Percentiles rank a stretch among this genome's conserved stretches.
These are phyloP conservation scores for Aspergillus steynii DNA, from an alignment of 495 filamentous ascomycete genomes.

Conservation along the genomic window DNA sequence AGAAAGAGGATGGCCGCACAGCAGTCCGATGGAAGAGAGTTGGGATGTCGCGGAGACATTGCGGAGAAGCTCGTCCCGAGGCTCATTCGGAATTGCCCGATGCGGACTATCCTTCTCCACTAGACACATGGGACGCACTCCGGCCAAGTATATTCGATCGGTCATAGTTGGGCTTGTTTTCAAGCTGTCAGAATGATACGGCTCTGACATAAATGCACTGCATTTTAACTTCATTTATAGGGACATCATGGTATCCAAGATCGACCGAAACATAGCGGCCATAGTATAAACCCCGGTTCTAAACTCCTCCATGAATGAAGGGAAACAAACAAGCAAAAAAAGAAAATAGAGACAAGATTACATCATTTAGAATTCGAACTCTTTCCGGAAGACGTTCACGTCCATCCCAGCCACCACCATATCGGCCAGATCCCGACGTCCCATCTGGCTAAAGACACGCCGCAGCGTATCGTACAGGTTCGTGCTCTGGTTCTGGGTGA, in stretches of 20 bases:
- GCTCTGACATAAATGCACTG: not conserved
- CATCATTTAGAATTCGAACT: constrained; percentile 67
- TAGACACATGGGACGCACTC: not conserved
- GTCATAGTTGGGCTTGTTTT: too few species aligned
- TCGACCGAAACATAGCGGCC: not conserved
- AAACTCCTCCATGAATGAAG: constrained; percentile 5
- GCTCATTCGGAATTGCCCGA: not conserved
- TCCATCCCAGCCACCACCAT: constrained; percentile 86
- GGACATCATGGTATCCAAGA: constrained; percentile 2
- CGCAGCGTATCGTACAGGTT: constrained; percentile 92
- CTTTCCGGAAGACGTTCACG: constrained; percentile 80
- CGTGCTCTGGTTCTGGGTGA: constrained; percentile 88
- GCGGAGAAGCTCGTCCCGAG: not conserved
- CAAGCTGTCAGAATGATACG: too few species aligned
- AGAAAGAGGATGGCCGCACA: not conserved
- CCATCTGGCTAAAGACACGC: constrained; percentile 94
- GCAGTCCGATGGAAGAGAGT: not conserved
- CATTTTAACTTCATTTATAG: not conserved
- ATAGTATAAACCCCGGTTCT: constrained; percentile 1
- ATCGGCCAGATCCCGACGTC: constrained; percentile 80
- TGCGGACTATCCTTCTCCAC: not conserved
- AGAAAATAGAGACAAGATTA: not conserved
- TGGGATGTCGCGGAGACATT: not conserved
- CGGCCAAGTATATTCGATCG: too few species aligned
- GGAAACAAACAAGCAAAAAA: constrained; percentile 4